A percentile compares a stretch with the other conserved stretches of the same genome.
Conservation (phyloP, 2,329 filamentous ascomycete genomes). For the Penicillium sp. region DNA sequence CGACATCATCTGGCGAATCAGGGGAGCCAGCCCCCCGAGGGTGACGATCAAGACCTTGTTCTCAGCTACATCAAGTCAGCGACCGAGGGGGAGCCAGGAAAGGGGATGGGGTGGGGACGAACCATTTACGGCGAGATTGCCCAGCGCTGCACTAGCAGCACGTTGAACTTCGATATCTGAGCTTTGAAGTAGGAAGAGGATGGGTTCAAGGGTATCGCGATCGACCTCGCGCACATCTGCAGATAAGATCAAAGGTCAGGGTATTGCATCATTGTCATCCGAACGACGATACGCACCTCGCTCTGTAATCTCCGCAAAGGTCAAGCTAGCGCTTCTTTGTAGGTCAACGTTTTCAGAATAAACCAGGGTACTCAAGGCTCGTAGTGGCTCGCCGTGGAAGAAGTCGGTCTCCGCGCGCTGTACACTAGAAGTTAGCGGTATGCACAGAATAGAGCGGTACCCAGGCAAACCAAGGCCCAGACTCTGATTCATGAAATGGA, state of each 20-base stretch:
- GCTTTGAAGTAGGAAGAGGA: constrained; percentile 90
- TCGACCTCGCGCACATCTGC: constrained; percentile 95
- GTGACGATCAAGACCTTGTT: constrained; percentile 97
- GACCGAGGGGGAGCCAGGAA: constrained; percentile 14
- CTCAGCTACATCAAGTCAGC: constrained; percentile 67
- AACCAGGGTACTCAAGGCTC: constrained; percentile 89
- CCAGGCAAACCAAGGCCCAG: background rate
- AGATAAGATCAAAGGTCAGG: constrained; percentile 16
- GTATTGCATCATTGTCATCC: constrained; percentile 5
- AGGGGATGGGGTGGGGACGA: constrained; percentile 12
- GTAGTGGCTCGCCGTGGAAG: constrained; percentile 92
- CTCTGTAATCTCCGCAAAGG: constrained; percentile 98
- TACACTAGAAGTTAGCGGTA: constrained; percentile 19
- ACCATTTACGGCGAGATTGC: constrained; percentile 97
- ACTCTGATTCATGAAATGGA: constrained; percentile 29
- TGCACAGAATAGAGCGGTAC: background rate
- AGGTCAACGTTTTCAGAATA: constrained; percentile 99
- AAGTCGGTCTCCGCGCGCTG: constrained; percentile 97
- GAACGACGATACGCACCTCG: constrained; percentile 61
- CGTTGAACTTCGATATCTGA: constrained; percentile 95
- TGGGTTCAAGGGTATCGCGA: constrained; percentile 89
- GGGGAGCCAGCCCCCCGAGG: constrained; percentile 80
- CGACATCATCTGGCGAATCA: constrained; percentile 98
- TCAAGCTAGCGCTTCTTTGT: constrained; percentile 93
- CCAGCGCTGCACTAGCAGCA: constrained; percentile 90